A percentile compares a stretch with the other conserved stretches of the same genome.
Evolutionary conservation across 2,329 filamentous ascomycete genomes (phyloP).

Genomic region (Aspergillus quadrilineatus): DNA sequence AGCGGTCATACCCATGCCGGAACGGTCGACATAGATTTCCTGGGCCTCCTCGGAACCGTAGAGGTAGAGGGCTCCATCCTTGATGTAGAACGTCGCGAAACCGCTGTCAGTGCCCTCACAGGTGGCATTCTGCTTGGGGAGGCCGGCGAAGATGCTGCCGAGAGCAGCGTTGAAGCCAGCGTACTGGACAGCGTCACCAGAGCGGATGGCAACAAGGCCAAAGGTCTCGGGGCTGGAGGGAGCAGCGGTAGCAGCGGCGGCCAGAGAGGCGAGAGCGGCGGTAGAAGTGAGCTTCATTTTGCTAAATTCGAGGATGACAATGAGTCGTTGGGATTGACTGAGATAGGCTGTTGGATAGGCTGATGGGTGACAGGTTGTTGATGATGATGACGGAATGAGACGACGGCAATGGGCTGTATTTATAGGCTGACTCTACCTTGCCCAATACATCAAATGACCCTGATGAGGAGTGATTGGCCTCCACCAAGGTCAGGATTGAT

Average conservation of each 20-base stretch:
- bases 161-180: constrained; percentile 46
- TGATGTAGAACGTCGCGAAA: constrained; percentile 53
- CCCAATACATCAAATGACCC: not conserved
- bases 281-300: constrained; percentile 33
- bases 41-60: constrained; percentile 50
- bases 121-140: constrained; percentile 48
- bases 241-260: constrained; percentile 28
- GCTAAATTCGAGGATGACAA: not conserved
- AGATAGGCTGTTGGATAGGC: not conserved
- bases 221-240: constrained; percentile 41
- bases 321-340: not conserved
- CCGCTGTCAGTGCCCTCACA: constrained; percentile 45
- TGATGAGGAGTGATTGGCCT: not conserved
- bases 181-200: constrained; percentile 53
- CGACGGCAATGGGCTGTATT: not conserved
- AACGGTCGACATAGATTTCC: constrained; percentile 55
- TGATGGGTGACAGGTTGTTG: not conserved
- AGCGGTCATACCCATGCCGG: constrained; percentile 55
- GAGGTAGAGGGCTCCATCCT: constrained; percentile 50
- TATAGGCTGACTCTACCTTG: not conserved
- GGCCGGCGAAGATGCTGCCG: constrained; percentile 47
- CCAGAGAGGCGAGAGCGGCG: constrained; percentile 30
- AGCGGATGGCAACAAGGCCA: constrained; percentile 51
- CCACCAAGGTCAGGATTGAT: not conserved
- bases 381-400: not conserved